Base-by-base conservation (phyloP, 2,329 filamentous ascomycete species). In the Boeremia lycopersici region DNA sequence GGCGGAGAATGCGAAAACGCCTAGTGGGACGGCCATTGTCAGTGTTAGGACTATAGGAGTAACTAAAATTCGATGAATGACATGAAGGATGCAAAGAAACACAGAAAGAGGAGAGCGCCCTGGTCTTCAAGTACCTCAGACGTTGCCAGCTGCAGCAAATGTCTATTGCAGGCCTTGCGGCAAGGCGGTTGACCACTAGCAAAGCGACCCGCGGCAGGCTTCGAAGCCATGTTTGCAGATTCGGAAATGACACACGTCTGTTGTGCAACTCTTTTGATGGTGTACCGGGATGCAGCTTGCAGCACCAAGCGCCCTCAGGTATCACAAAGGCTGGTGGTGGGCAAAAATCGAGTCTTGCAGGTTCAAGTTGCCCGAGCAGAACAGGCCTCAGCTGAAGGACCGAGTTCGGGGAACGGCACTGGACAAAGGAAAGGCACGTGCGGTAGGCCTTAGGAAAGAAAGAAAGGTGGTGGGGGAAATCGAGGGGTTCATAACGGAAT, bases 11-110 rank as follows among this genome's bases (percentile, higher is more conserved):
- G 65, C 70, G 62, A 74, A 59, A 48, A 73, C 70, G 62, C 74
- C 74, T 75, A 76, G 47, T 23, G 73, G 72, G 57, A 74, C 65
- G 56, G 63, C 54, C 74, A 76, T 76, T 65, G 69, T 76, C 62
- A 76, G 74, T 67, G 59, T 65, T 26, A 57, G 45, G 43, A 34
- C 47, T 47, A 30, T 11, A 35, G 26, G 43, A 36, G 50, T 40
- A 39, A 45, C 36, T 29, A 39, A 45, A 51, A 41, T 13, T 42
- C 33, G 31, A 40, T 30, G 48, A 33, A 39, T 28, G 48, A 28
- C 48, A 53, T 46, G 41, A 36, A 53, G 65, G 59, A 64, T 55
- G 64, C 61, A 66, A 53, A 63, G 34, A 45, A 57, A 48, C 45
- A 53, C 61, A 59, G 53, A 62, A 67, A 68, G 63, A 59, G 67